Evolutionary conservation across 805 yeast species (phyloP).

Genomic region (Candida railenensis): DNA sequence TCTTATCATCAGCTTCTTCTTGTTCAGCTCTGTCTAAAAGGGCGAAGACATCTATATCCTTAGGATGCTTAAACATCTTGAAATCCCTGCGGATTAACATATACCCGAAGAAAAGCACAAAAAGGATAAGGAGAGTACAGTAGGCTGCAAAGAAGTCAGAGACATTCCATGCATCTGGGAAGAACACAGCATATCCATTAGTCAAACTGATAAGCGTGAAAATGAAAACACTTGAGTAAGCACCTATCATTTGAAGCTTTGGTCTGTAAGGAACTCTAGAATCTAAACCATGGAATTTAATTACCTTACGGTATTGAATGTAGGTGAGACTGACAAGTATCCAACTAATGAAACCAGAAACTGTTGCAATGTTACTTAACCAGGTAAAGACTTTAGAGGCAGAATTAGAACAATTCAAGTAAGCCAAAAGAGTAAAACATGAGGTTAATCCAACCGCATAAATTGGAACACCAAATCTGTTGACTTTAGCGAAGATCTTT

Average conservation of each 20-base stretch:
- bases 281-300: conserved; percentile 43
- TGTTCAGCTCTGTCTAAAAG: conserved; percentile 6
- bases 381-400: conserved; percentile 32
- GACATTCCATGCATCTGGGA: conserved; percentile 2
- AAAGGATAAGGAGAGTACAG: conserved; percentile 4
- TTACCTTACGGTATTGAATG: conserved; percentile 60
- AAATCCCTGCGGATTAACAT: conserved; percentile 1
- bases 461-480: conserved; percentile 33
- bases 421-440: conserved; percentile 19
- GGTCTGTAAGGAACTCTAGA: conserved; percentile 55
- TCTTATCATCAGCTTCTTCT: conserved; percentile 5
- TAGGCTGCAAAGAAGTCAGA: conserved; percentile 6
- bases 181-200: conserved; percentile 42
- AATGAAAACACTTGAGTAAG: conserved; percentile 46
- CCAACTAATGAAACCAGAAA: conserved; percentile 63
- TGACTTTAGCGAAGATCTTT: conserved; percentile 28
- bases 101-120: conserved; percentile 2
- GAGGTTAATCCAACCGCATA: conserved; percentile 24
- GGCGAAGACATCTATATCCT: conserved; percentile 3
- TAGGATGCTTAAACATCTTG: conserved; percentile 5
- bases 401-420: conserved; percentile 25
- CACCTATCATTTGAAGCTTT: conserved; percentile 47
- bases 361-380: conserved; percentile 35
- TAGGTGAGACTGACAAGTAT: conserved; percentile 57
- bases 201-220: conserved; percentile 51